Evolutionary conservation across 768 basidiomycete species (phyloP).

Genomic region (Leccinum fibrillosum): DNA sequence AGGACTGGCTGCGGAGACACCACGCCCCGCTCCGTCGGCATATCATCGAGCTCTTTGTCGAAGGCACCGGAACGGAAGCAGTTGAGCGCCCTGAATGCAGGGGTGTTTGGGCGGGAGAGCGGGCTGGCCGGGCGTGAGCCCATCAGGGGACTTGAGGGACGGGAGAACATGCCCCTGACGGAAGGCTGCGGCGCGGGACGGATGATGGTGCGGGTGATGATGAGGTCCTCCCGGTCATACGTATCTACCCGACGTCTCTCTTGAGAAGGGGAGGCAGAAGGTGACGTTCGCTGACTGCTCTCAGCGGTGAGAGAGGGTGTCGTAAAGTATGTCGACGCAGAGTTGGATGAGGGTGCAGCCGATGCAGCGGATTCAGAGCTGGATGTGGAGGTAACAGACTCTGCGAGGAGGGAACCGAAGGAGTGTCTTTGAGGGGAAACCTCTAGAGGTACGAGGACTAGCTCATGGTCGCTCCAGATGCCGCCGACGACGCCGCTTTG

Average conservation of each 20-base stretch:
- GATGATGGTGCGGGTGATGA: conserved; percentile 37
- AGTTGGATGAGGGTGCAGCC: not conserved
- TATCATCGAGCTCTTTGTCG: conserved; percentile 29
- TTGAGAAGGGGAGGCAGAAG: conserved; percentile 7
- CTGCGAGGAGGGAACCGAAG: conserved; percentile 14
- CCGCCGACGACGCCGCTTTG: conserved; percentile 25
- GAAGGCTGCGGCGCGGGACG: conserved; percentile 31
- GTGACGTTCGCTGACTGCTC: not conserved
- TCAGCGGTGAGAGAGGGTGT: conserved; percentile 16
- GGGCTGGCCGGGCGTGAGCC: conserved; percentile 26
- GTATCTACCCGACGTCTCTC: conserved; percentile 22
- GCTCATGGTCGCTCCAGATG: conserved; percentile 33
- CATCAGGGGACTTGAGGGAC: conserved; percentile 28
- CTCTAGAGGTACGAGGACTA: conserved; percentile 31
- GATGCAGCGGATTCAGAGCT: conserved; percentile 12
- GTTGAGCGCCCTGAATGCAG: conserved; percentile 27
- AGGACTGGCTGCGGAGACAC: conserved; percentile 20
- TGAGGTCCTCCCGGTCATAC: conserved; percentile 29
- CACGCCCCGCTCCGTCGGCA: conserved; percentile 20
- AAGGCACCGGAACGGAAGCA: conserved; percentile 35
- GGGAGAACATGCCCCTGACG: conserved; percentile 24
- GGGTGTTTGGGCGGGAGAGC: conserved; percentile 21
- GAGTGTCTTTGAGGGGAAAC: conserved; percentile 20
- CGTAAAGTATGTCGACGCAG: conserved; percentile 23
- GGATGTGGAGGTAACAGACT: conserved; percentile 10